Evolutionary conservation across 2,329 filamentous ascomycete genomes (phyloP).

Genomic region (Rhynchosporium graminicola): DNA sequence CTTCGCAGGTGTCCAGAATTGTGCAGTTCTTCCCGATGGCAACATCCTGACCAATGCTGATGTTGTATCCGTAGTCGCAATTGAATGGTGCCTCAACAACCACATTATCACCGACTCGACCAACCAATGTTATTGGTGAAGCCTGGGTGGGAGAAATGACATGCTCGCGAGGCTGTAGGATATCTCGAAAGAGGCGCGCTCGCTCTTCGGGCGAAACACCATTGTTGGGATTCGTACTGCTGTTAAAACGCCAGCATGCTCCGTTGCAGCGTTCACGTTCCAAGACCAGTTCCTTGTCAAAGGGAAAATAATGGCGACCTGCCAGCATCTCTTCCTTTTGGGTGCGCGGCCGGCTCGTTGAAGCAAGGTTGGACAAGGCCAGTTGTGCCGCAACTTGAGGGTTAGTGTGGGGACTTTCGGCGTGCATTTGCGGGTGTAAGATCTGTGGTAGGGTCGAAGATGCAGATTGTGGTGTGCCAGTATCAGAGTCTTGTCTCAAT

Average conservation of each 20-base stretch:
- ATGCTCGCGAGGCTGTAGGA: conserved; percentile 63
- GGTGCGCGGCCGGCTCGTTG: conserved; percentile 46
- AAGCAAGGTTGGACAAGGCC: conserved; percentile 40
- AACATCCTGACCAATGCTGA: conserved; percentile 82
- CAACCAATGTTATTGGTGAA: conserved; percentile 55
- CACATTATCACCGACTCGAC: conserved; percentile 71
- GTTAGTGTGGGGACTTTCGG: conserved; percentile 37
- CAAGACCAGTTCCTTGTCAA: conserved; percentile 72
- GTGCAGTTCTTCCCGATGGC: conserved; percentile 81
- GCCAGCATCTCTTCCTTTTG: conserved; percentile 91
- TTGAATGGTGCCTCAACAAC: conserved; percentile 85
- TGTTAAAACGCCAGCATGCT: conserved; percentile 85
- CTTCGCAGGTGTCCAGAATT: conserved; percentile 81
- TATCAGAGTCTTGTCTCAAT: conserved; percentile 48
- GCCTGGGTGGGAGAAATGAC: conserved; percentile 57
- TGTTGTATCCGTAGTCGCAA: conserved; percentile 96
- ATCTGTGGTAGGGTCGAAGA: conserved; percentile 55
- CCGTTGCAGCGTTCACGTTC: conserved; percentile 84
- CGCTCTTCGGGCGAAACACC: conserved; percentile 71
- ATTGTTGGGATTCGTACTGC: conserved; percentile 72
- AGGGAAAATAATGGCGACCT: conserved; percentile 77
- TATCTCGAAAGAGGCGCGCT: conserved; percentile 68
- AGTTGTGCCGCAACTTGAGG: conserved; percentile 39
- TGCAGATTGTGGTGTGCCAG: conserved; percentile 45
- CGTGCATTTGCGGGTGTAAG: conserved; percentile 38